These are phyloP conservation scores for Retiboletus fuscus DNA, from an alignment of 1,284 basidiomycete species.

Conservation along the genomic window DNA sequence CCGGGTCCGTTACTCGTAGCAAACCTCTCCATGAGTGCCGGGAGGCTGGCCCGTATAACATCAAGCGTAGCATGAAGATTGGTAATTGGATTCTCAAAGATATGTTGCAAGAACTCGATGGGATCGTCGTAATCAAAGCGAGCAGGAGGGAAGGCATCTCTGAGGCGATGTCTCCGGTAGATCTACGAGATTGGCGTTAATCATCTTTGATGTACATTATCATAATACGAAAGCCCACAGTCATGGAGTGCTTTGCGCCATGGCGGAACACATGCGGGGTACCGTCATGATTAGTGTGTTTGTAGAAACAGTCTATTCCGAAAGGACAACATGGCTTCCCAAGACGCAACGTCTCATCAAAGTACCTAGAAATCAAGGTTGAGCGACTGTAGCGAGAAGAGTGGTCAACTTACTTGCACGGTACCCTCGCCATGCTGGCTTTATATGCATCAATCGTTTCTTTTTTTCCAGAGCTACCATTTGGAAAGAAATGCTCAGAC, in stretches of 20 bases:
- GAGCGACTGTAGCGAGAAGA: conserved; percentile 7
- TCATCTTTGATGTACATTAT: not conserved
- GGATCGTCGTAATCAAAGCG: conserved; percentile 45
- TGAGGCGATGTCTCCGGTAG: conserved; percentile 44
- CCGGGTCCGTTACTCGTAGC: conserved; percentile 24
- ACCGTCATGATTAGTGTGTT: conserved; percentile 74
- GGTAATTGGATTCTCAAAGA: conserved; percentile 45
- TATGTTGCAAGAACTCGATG: conserved; percentile 45
- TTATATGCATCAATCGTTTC: conserved; percentile 68
- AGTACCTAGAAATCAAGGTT: conserved; percentile 61
- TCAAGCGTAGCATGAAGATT: conserved; percentile 48
- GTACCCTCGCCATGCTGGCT: conserved; percentile 73
- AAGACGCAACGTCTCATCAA: conserved; percentile 61
- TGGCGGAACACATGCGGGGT: conserved; percentile 65
- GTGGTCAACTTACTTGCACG: conserved; percentile 65
- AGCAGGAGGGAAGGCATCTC: conserved; percentile 32
- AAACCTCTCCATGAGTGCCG: conserved; percentile 42
- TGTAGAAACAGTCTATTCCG: conserved; percentile 81
- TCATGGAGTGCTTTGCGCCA: conserved; percentile 67
- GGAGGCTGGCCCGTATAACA: conserved; percentile 50
- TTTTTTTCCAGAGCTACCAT: conserved; percentile 64
- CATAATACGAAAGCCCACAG: conserved; percentile 44
- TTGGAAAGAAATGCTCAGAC: conserved; percentile 71
- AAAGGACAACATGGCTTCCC: conserved; percentile 73
- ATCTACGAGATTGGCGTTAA: conserved; percentile 30